phyloP scores from a whole-genome alignment of 345 rosid genomes.

The Acer saccharum region DNA sequence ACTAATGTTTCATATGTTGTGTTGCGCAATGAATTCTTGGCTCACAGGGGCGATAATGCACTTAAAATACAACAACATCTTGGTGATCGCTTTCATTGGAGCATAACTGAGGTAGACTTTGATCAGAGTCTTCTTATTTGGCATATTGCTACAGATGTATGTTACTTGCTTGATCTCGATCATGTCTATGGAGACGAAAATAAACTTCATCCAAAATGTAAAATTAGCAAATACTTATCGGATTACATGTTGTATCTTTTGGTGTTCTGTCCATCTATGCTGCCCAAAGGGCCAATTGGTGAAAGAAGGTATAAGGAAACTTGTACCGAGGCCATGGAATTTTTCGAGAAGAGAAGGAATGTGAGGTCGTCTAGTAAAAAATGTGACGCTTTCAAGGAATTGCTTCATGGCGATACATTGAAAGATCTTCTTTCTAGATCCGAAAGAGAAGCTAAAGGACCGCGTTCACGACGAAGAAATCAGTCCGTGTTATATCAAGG shows the following conservation, averaged over 20 bases:
- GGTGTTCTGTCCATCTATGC: constrained; percentile 16
- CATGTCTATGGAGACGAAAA: neutral
- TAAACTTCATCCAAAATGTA: neutral
- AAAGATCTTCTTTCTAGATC: too few species aligned
- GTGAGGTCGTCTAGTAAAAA: neutral
- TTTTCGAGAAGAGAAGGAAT: neutral
- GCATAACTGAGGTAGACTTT: neutral
- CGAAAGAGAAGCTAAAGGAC: too few species aligned
- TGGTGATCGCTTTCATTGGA: neutral
- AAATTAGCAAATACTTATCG: constrained; percentile 17
- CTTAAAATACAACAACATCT: neutral
- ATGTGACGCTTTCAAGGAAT: neutral
- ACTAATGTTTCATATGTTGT: too few species aligned
- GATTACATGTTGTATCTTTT: constrained; percentile 26
- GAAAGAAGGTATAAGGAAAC: constrained; percentile 10
- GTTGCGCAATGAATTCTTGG: neutral
- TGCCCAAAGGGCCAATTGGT: constrained; percentile 10
- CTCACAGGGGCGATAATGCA: constrained; percentile 12
- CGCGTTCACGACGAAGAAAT: too few species aligned
- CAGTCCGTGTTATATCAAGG: constrained; percentile 5
- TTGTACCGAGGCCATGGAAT: neutral
- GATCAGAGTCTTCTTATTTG: constrained; percentile 11
- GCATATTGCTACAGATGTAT: constrained; percentile 15
- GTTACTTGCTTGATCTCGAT: neutral
- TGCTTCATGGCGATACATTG: neutral